A percentile compares a stretch with the other conserved stretches of the same genome.
Evolutionary conservation across 1,139 yeast species (phyloP).

Genomic region (Candida sanyaensis): DNA sequence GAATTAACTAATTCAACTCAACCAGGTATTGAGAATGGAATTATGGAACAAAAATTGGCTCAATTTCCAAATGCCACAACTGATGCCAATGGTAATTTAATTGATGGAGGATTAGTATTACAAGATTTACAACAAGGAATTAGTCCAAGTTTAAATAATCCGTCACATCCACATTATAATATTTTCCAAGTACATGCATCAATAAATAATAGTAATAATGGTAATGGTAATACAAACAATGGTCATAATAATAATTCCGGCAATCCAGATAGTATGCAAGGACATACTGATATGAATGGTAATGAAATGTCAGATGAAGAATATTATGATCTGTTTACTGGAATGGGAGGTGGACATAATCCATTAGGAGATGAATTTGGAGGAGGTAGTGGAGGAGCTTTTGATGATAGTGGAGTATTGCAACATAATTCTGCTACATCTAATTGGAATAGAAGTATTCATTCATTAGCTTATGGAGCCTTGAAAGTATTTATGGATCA

Average conservation of each 20-base stretch:
- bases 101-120: conserved; percentile 39
- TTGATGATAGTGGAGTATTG: conserved; percentile 31
- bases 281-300: conserved; percentile 15
- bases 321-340: conserved; percentile 45
- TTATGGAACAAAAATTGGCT: conserved; percentile 43
- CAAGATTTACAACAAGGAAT: conserved; percentile 20
- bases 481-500: conserved; percentile 92
- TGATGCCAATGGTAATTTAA: conserved; percentile 50
- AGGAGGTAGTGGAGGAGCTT: conserved; percentile 20
- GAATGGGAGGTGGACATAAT: conserved; percentile 20
- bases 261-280: conserved; percentile 6
- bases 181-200: conserved; percentile 20
- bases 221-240: conserved; percentile 8
- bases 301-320: conserved; percentile 46
- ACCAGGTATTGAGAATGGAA: conserved; percentile 51
- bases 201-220: conserved; percentile 17
- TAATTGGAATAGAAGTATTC: conserved; percentile 90
- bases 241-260: conserved; percentile 2
- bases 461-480: conserved; percentile 87
- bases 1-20: conserved; percentile 67
- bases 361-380: conserved; percentile 25
- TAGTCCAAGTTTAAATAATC: conserved; percentile 18
- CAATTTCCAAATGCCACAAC: conserved; percentile 44
- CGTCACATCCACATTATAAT: conserved; percentile 18
- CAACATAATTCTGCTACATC: conserved; percentile 52